Evolutionary conservation across 495 filamentous ascomycete species (phyloP), one percentile per base, ranked within the genome.

Genomic region (Annulohypoxylon moriforme): DNA sequence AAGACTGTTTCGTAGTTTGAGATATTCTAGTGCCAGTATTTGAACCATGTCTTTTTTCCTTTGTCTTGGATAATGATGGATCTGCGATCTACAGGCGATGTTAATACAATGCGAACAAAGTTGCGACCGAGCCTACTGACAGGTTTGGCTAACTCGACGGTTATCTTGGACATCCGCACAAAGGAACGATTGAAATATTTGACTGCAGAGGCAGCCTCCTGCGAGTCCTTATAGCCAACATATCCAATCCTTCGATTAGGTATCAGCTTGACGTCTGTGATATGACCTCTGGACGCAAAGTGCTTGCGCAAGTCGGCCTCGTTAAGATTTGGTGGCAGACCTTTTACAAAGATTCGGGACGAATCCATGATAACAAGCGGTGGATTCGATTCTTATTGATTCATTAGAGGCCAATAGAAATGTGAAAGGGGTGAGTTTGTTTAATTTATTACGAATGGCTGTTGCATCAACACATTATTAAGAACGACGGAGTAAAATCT

Each of bases 181-280:
- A 94, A 99, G 67, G 94, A 88, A 75, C 89, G 92, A 82, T 99
- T 94, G 87, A 97, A 97, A 81, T 97, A 97, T 75, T 92, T 93
- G 69, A 95, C 91, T 52, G 96, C 96, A 72, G 89, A 85, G 47
- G 85, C 81, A 53, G 96, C 96, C 72, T 91, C 91, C 68, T 94
- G 88, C 46, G 89, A 84, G 59, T 87, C 93, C 81, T 92, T 95
- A 85, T 94, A 98, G 67, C 96, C 96, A 67, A 99, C 89, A 85
- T 97, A 99, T 71, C 94, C 96, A 82, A 99, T 97, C 62, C 94
- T 87, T 74, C 96, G 88, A 73, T 92, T 87, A 18, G 94, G 89
- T 77, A 98, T 90, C 66, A 97, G 87, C 84, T 94, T 96, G 64
- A 92, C 89, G 83, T 98, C 96, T 52, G 96, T 98, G 76, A 97